Evolutionary conservation across 306 rosid species (phyloP), one percentile per base, ranked within the genome.

Genomic region (Trifolium fragiferum): DNA sequence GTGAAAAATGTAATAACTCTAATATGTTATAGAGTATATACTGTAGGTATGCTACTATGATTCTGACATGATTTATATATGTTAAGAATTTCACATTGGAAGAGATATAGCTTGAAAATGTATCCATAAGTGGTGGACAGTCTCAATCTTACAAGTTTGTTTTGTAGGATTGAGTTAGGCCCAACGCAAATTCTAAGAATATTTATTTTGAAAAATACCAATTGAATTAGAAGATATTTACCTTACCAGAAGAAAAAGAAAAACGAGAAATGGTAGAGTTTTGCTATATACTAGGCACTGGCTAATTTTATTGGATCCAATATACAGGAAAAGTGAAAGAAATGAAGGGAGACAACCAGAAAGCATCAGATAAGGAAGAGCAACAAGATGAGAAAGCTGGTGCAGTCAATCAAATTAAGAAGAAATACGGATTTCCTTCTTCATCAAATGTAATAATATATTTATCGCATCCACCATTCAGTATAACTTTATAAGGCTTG

Each of bases 321-420:
- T 74, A 10, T 74, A 47, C 91, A 91, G 98, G 98, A 77, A 93
- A 78, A 79, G 72, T 91, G 73, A 93, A 82, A 83, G 93, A 93
- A 37, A 88, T 83, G 84, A 88, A 88, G 75, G 68, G 76, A 23
- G 85, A 85, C 83, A 82, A 55, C 72, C 93, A 89, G 71, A 91
- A 85, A 53, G 64, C 69, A 69, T 65, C 89, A 11, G 62, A 62
- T 16, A 88, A 82, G 80, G 96, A 85, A 82, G 94, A 88, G 78
- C 84, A 82, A 16, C 83, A 65, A 47, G 87, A 88, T 12, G 89
- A 84, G 60, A 87, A 87, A 78, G 64, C 61, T 51, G 90, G 80
- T 18, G 30, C 88, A 23, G 84, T 93, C 30, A 88, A 88, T 83
- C 90, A 91, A 77, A 91, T 89, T 65, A 91, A 91, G 91, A 88